Conservation (phyloP, 768 basidiomycete genomes). For the Rhodosporidiobolus odoratus region DNA sequence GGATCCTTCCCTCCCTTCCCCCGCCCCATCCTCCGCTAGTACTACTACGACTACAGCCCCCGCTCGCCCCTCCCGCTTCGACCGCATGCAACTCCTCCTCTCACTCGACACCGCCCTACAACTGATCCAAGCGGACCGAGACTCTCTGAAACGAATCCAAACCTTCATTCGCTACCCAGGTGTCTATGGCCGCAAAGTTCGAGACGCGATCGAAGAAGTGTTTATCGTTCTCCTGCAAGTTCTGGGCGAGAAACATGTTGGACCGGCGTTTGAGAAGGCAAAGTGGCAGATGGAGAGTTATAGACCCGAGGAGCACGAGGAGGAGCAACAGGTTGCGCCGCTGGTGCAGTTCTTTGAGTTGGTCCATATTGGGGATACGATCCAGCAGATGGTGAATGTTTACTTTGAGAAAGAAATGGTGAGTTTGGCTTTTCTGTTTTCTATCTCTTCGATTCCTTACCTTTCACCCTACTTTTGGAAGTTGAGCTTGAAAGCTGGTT, state of each 20-base stretch:
- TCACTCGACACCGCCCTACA: conserved; percentile 86
- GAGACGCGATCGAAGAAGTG: conserved; percentile 88
- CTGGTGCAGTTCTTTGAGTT: conserved; percentile 94
- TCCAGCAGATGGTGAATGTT: conserved; percentile 94
- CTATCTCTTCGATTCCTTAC: too few species aligned
- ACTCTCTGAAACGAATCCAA: conserved; percentile 84
- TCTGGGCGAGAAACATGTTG: conserved; percentile 70
- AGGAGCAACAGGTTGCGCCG: conserved; percentile 61
- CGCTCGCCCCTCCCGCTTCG: conserved; percentile 18
- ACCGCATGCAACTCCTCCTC: conserved; percentile 68
- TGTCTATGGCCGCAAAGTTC: conserved; percentile 74
- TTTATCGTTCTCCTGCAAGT: conserved; percentile 78
- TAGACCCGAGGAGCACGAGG: conserved; percentile 75
- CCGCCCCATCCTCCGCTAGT: background rate
- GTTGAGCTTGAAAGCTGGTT: too few species aligned
- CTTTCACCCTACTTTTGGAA: too few species aligned
- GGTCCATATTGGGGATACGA: conserved; percentile 93
- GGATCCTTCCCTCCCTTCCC: background rate
- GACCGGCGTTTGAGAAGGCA: conserved; percentile 75
- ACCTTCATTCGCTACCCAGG: conserved; percentile 84
- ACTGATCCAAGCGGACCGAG: conserved; percentile 87
- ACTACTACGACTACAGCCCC: background rate
- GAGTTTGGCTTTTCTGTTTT: conserved; percentile 40
- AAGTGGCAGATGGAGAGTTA: conserved; percentile 84
- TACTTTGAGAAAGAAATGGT: conserved; percentile 97